Conservation (phyloP, 192 early-diverging fungal species). For the Entomortierella chlamydospora region DNA sequence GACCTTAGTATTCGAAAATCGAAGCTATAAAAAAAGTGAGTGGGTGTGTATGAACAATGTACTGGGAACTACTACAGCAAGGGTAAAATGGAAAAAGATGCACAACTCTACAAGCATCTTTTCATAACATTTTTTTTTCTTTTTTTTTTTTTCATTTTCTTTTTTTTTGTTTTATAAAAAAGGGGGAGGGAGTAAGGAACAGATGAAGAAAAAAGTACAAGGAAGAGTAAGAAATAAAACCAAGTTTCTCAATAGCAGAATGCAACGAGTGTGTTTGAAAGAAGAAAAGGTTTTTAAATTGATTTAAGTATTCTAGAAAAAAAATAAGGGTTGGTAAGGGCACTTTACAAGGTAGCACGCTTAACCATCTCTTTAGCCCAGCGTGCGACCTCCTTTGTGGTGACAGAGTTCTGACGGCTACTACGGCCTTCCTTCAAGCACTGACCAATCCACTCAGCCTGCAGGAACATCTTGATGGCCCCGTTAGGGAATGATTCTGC, state of each 20-base stretch:
- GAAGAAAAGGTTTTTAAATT: constrained; percentile 16
- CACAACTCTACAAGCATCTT: constrained; percentile 34
- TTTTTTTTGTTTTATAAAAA: too few relatives aligned
- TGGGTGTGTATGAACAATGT: constrained; percentile 30
- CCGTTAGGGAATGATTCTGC: constrained; percentile 90
- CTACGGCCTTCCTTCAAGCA: constrained; percentile 85
- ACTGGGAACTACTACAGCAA: constrained; percentile 3
- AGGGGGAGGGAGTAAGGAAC: constrained; percentile 14
- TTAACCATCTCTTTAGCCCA: constrained; percentile 79
- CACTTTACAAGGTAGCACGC: constrained; percentile 59
- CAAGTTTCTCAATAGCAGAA: background rate
- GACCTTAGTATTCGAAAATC: background rate
- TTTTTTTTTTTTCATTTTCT: constrained; percentile 21
- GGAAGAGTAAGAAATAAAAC: too few relatives aligned
- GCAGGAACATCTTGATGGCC: constrained; percentile 73
- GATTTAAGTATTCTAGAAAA: too few relatives aligned
- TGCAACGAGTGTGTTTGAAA: constrained; percentile 17
- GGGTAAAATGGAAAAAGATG: constrained; percentile 47
- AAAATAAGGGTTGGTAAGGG: too few relatives aligned
- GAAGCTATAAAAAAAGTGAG: constrained; percentile 1
- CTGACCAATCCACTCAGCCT: constrained; percentile 77
- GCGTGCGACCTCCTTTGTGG: constrained; percentile 72
- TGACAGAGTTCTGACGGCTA: constrained; percentile 57
- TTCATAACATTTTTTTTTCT: constrained; percentile 24
- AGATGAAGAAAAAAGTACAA: background rate